Percentiles rank a stretch among this genome's conserved stretches.
Evolutionary conservation across 2,329 filamentous ascomycete species (phyloP).

Genomic region (Sclerotinia spermophila): DNA sequence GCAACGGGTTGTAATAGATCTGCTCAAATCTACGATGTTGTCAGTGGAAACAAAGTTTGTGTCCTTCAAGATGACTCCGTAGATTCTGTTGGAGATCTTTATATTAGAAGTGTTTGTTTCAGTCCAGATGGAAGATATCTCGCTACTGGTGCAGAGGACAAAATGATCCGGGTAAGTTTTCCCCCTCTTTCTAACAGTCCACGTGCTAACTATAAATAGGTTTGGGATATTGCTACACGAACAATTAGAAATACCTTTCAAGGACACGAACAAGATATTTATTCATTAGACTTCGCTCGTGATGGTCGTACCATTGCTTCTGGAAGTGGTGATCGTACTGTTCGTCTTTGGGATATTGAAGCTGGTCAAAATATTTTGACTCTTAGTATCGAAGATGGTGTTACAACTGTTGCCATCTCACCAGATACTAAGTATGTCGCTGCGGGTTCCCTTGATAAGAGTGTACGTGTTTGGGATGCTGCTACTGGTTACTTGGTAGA

Average conservation of each 20-base stretch:
- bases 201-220: constrained; percentile 47
- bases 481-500: constrained; percentile 81
- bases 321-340: constrained; percentile 89
- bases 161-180: constrained; percentile 79
- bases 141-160: constrained; percentile 95
- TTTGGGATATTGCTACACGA: constrained; percentile 87
- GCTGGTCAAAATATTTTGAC: constrained; percentile 77
- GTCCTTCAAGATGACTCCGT: constrained; percentile 85
- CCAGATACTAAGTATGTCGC: constrained; percentile 92
- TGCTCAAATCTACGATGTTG: constrained; percentile 98
- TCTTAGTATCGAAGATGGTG: constrained; percentile 91
- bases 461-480: constrained; percentile 95
- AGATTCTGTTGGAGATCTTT: constrained; percentile 85
- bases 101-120: constrained; percentile 98
- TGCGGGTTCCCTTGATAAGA: constrained; percentile 94
- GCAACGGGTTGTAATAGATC: constrained; percentile 96
- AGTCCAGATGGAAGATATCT: constrained; percentile 92
- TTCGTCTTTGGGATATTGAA: constrained; percentile 94
- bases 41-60: constrained; percentile 80
- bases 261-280: constrained; percentile 99
- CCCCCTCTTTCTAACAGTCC: constrained; percentile 3
- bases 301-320: constrained; percentile 94
- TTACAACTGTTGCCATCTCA: constrained; percentile 95
- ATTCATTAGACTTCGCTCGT: constrained; percentile 90
- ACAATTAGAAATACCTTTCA: constrained; percentile 88